Evolutionary conservation across 257 asterid genomes (phyloP).

Genomic region (Handroanthus guayacan): DNA sequence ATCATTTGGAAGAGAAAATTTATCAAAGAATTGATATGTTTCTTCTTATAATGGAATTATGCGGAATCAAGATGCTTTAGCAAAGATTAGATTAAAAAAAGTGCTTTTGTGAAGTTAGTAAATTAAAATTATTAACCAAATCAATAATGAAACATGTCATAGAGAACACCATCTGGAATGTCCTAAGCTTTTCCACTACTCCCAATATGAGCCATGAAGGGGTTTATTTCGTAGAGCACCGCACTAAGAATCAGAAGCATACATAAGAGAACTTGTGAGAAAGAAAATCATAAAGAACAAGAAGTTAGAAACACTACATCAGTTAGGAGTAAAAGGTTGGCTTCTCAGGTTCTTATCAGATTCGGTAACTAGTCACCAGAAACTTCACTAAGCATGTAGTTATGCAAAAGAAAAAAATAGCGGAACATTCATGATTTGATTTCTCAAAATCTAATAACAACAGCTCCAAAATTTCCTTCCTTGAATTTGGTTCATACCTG

Average conservation of each 20-base stretch:
- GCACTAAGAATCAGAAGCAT: neutral
- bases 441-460: neutral
- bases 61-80: neutral
- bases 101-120: neutral
- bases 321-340: too few species aligned
- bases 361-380: neutral
- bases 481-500: neutral
- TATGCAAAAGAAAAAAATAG: neutral
- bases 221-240: neutral
- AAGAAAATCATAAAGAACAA: neutral
- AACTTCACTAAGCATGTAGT: neutral
- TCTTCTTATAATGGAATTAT: neutral
- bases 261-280: too few species aligned
- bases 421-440: neutral
- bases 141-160: neutral
- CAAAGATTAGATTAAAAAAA: neutral
- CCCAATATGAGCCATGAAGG: neutral
- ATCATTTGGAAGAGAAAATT: conserved; percentile 5
- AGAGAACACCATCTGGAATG: neutral
- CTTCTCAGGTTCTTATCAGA: neutral
- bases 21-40: neutral
- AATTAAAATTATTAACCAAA: neutral
- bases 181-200: neutral
- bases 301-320: neutral
- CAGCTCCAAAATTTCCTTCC: neutral